Conservation (phyloP, 2,329 filamentous ascomycete species). For the Cryphonectria parasitica region DNA sequence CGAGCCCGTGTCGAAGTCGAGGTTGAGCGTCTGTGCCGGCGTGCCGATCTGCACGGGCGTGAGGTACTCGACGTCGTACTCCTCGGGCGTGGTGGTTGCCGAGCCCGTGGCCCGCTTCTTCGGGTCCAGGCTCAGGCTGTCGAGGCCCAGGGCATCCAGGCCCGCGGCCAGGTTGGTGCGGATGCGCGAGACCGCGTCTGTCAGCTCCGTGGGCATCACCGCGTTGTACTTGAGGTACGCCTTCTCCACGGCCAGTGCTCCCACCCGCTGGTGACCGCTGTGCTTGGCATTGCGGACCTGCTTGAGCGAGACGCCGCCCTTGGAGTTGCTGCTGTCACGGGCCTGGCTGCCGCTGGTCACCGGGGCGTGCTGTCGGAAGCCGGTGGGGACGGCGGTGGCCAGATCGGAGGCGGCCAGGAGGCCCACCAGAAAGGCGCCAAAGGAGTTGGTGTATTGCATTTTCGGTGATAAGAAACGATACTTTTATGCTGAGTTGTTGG, state of each 20-base stretch:
- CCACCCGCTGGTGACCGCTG: constrained; percentile 37
- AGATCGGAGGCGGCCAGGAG: constrained; percentile 29
- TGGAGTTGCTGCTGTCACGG: constrained; percentile 12
- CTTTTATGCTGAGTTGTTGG: not conserved
- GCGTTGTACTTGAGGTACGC: constrained; percentile 46
- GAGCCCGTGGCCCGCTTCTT: constrained; percentile 39
- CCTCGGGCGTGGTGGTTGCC: constrained; percentile 35
- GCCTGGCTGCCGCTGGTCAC: constrained; percentile 13
- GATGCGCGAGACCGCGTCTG: constrained; percentile 37
- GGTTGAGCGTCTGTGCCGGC: constrained; percentile 55
- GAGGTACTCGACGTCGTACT: constrained; percentile 47
- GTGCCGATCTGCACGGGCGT: constrained; percentile 64
- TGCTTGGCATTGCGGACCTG: constrained; percentile 34
- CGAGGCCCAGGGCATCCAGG: constrained; percentile 27
- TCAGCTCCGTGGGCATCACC: constrained; percentile 39
- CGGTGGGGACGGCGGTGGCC: constrained; percentile 28
- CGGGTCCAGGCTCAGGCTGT: constrained; percentile 6
- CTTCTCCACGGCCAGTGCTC: constrained; percentile 41
- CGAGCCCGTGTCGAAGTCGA: constrained; percentile 71
- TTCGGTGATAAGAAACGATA: not conserved
- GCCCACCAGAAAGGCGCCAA: constrained; percentile 29
- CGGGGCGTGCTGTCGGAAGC: constrained; percentile 24
- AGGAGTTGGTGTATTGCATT: constrained; percentile 28
- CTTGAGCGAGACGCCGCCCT: constrained; percentile 28
- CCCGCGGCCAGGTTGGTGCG: constrained; percentile 20